Evolutionary conservation across 2,329 filamentous ascomycete species (phyloP).

Genomic region (Seiridium cupressi): DNA sequence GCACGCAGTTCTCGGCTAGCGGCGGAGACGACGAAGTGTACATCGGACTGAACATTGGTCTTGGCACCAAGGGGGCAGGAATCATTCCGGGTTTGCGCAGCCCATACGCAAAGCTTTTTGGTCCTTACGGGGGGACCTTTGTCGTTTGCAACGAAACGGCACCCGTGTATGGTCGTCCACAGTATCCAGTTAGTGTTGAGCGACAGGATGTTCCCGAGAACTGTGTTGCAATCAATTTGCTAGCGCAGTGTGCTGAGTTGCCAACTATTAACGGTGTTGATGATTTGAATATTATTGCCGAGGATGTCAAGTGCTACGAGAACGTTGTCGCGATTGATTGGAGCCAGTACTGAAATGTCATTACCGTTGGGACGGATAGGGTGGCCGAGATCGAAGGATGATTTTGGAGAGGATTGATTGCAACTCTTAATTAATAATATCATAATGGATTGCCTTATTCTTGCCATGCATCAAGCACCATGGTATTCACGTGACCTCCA

Average conservation of each 20-base stretch:
- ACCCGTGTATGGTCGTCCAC: neutral
- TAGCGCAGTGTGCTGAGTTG: slow-evolving; percentile 3
- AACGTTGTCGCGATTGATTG: slow-evolving; percentile 7
- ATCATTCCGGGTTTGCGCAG: slow-evolving; percentile 5
- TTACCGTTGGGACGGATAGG: neutral
- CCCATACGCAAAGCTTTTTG: slow-evolving; percentile 4
- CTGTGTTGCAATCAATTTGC: slow-evolving; percentile 5
- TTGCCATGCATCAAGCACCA: too few species aligned
- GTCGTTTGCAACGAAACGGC: slow-evolving; percentile 5
- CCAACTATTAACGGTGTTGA: slow-evolving; percentile 4
- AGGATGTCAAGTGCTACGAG: slow-evolving; percentile 5
- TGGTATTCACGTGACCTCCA: too few species aligned
- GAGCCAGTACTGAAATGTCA: slow-evolving; percentile 3
- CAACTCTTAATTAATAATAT: too few species aligned
- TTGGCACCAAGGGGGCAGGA: slow-evolving; percentile 1
- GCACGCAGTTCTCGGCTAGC: slow-evolving; percentile 1
- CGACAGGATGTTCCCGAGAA: neutral
- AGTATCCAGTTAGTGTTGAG: slow-evolving; percentile 4
- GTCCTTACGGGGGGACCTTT: neutral
- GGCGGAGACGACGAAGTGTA: neutral
- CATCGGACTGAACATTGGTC: neutral
- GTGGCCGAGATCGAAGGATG: too few species aligned
- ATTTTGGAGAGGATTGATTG: too few species aligned
- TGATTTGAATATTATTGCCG: slow-evolving; percentile 2
- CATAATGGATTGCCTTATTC: too few species aligned